These are phyloP conservation scores for Aspergillus leporis DNA, from an alignment of 495 filamentous ascomycete species.

Conservation along the genomic window DNA sequence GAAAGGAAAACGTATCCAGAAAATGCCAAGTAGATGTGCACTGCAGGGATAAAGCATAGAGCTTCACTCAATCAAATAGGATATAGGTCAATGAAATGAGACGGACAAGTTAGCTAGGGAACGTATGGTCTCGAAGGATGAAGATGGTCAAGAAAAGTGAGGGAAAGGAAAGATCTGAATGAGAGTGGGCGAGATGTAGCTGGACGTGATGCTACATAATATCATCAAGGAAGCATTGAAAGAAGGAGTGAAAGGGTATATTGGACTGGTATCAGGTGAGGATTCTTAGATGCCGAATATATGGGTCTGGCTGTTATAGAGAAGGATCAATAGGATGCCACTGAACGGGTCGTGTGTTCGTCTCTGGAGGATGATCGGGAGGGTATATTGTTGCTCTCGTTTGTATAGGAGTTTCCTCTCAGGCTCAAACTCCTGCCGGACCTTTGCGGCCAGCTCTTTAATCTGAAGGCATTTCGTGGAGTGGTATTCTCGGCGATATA, in stretches of 20 bases:
- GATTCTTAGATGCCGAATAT: neutral
- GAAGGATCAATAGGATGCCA: slow-evolving; percentile 9
- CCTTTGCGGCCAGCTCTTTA: slow-evolving; percentile 38
- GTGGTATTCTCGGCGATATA: slow-evolving; percentile 35
- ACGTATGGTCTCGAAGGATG: neutral
- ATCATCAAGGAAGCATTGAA: slow-evolving; percentile 3
- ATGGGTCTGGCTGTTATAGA: neutral
- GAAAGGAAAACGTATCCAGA: neutral
- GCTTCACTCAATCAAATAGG: neutral
- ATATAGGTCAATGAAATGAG: neutral
- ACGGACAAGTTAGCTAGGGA: neutral
- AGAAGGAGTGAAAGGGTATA: neutral
- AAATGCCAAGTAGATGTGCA: neutral
- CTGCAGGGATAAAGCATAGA: neutral
- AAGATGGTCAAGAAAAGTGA: neutral
- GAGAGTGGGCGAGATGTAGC: slow-evolving; percentile 5
- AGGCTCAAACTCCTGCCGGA: slow-evolving; percentile 7
- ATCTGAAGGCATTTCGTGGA: slow-evolving; percentile 29
- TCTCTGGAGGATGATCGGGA: neutral
- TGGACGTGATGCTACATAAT: neutral
- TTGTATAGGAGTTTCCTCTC: neutral
- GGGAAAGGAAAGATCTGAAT: slow-evolving; percentile 7
- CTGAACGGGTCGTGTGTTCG: slow-evolving; percentile 5
- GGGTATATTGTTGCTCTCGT: neutral
- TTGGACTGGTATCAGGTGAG: neutral